Percentiles rank a stretch among this genome's conserved stretches.
phyloP scores from a whole-genome alignment of 2,329 filamentous ascomycete genomes.

The Claviceps pazoutovae region DNA sequence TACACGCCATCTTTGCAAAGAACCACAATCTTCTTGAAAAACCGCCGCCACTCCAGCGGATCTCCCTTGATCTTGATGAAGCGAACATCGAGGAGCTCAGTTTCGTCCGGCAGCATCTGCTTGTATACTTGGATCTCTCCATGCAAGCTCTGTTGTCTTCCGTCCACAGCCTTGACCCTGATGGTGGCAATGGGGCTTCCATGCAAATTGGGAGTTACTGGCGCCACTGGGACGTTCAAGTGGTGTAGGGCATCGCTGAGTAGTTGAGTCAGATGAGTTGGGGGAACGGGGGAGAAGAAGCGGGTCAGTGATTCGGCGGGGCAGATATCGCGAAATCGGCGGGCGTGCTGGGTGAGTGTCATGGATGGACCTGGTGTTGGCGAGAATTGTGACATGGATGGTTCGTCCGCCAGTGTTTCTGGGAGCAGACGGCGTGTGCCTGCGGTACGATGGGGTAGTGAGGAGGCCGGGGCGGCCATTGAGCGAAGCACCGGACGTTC shows the following conservation, averaged over 20 bases:
- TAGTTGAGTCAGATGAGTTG: constrained; percentile 63
- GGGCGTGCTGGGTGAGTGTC: constrained; percentile 77
- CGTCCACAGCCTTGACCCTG: constrained; percentile 61
- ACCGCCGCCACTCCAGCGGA: constrained; percentile 86
- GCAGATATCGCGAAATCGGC: constrained; percentile 79
- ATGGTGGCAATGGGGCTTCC: constrained; percentile 48
- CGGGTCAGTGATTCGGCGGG: constrained; percentile 76
- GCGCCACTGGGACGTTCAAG: constrained; percentile 63
- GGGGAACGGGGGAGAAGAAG: constrained; percentile 75
- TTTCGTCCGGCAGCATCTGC: constrained; percentile 39
- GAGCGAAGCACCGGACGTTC: constrained; percentile 55
- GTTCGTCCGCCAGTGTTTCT: constrained; percentile 68
- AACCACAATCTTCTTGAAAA: constrained; percentile 92
- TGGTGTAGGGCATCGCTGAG: constrained; percentile 70
- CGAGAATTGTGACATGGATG: constrained; percentile 76
- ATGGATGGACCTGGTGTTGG: constrained; percentile 64
- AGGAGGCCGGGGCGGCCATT: constrained; percentile 26
- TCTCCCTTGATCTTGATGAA: constrained; percentile 95
- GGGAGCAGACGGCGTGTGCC: constrained; percentile 29
- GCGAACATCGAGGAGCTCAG: constrained; percentile 64
- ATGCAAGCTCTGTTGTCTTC: constrained; percentile 55
- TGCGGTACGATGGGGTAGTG: constrained; percentile 18
- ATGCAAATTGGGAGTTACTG: constrained; percentile 30
- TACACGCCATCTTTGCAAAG: constrained; percentile 77
- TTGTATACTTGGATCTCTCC: constrained; percentile 64